phyloP scores from a whole-genome alignment of 352 stramenopile species.

The Phytophthora cajani region DNA sequence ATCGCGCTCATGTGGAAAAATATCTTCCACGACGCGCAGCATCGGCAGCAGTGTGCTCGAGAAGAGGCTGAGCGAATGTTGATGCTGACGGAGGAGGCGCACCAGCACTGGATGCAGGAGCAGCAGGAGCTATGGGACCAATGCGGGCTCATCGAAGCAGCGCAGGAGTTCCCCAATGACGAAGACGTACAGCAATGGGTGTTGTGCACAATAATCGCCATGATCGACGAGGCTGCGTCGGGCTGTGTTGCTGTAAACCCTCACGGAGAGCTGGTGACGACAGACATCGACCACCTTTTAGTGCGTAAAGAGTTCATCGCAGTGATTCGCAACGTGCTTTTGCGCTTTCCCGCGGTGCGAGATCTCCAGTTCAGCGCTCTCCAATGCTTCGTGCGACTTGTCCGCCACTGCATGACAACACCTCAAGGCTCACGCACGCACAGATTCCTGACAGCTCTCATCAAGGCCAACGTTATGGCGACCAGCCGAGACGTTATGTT shows the following conservation, averaged over 20 bases:
- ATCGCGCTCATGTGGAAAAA: slow-evolving; percentile 24
- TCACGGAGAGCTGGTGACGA: slow-evolving; percentile 2
- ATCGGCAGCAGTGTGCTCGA: slow-evolving; percentile 16
- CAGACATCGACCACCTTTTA: slow-evolving; percentile 16
- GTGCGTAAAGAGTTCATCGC: slow-evolving; percentile 20
- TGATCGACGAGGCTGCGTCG: slow-evolving; percentile 26
- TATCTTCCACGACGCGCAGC: slow-evolving; percentile 16
- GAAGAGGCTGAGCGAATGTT: slow-evolving; percentile 27
- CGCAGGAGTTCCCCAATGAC: slow-evolving; percentile 41
- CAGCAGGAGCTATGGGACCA: slow-evolving; percentile 38
- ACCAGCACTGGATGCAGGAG: slow-evolving; percentile 24
- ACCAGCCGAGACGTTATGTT: slow-evolving; percentile 27
- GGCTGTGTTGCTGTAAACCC: neutral
- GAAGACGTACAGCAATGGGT: slow-evolving; percentile 43
- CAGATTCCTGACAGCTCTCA: slow-evolving; percentile 11
- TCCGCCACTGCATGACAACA: slow-evolving; percentile 17
- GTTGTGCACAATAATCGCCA: slow-evolving; percentile 20
- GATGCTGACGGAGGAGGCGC: slow-evolving; percentile 26
- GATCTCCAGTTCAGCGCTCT: slow-evolving; percentile 31
- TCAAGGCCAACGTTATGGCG: slow-evolving; percentile 30
- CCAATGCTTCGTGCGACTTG: slow-evolving; percentile 21
- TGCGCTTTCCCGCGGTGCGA: slow-evolving; percentile 22
- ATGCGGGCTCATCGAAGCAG: slow-evolving; percentile 40
- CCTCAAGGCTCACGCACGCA: neutral
- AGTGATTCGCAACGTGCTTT: slow-evolving; percentile 25